Evolutionary conservation across 2,329 filamentous ascomycete genomes (phyloP).

Genomic region (Epichloe amarillans): DNA sequence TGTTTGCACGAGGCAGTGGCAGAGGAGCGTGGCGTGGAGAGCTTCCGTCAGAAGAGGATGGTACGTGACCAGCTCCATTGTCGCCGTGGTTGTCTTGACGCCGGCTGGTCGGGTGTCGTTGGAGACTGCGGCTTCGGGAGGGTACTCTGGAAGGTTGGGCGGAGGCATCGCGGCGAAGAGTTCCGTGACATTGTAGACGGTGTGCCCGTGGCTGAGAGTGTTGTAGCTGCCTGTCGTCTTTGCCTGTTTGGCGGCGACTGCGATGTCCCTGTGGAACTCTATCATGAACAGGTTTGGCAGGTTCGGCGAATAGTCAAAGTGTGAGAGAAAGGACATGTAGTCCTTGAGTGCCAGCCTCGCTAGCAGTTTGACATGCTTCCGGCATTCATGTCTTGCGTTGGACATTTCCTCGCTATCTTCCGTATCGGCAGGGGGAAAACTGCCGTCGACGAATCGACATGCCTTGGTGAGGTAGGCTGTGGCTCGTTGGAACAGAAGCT

Average conservation of each 20-base stretch:
- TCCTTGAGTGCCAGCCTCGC: slow-evolving; percentile 67
- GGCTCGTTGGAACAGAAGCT: slow-evolving; percentile 65
- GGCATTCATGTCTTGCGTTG: slow-evolving; percentile 17
- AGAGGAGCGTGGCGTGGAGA: slow-evolving; percentile 64
- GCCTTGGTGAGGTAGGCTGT: slow-evolving; percentile 60
- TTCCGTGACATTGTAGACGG: slow-evolving; percentile 35
- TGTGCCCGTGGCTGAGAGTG: slow-evolving; percentile 19
- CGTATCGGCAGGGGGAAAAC: slow-evolving; percentile 24
- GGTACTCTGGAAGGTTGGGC: slow-evolving; percentile 53
- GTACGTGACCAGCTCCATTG: slow-evolving; percentile 43
- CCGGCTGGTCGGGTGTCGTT: background rate
- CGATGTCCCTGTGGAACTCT: slow-evolving; percentile 43
- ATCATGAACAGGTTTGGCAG: slow-evolving; percentile 30
- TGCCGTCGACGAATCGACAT: slow-evolving; percentile 46
- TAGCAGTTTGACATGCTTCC: slow-evolving; percentile 57
- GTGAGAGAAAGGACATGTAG: slow-evolving; percentile 56
- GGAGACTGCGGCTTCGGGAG: slow-evolving; percentile 23
- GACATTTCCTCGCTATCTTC: background rate
- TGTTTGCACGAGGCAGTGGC: slow-evolving; percentile 68
- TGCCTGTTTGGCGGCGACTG: slow-evolving; percentile 14
- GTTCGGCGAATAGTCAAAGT: slow-evolving; percentile 68
- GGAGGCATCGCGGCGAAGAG: slow-evolving; percentile 61
- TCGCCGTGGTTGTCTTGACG: slow-evolving; percentile 13
- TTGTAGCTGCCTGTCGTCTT: slow-evolving; percentile 1
- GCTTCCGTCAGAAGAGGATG: slow-evolving; percentile 71